Conservation (phyloP, 1,284 basidiomycete species). For the Pseudozyma sp. region DNA sequence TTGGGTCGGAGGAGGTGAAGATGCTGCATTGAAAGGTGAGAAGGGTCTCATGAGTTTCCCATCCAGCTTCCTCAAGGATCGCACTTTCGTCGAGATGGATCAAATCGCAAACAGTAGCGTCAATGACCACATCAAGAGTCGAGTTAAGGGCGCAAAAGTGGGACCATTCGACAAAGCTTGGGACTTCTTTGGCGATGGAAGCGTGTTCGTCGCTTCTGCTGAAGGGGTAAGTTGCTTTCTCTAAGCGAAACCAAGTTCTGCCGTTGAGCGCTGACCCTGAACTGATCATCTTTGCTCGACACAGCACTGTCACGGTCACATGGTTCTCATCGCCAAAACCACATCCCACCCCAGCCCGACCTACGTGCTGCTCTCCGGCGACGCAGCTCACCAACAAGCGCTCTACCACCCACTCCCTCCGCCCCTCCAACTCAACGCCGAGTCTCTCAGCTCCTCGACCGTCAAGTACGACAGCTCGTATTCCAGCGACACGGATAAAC, state of each 20-base stretch:
- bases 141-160: conserved; percentile 7
- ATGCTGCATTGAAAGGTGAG: conserved; percentile 15
- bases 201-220: conserved; percentile 10
- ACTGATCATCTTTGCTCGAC: not conserved
- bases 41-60: conserved; percentile 22
- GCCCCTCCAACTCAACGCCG: conserved; percentile 12
- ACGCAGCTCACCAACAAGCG: conserved; percentile 28
- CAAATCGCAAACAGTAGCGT: not conserved
- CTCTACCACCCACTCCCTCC: conserved; percentile 31
- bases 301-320: conserved; percentile 34
- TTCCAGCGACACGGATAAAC: conserved; percentile 1
- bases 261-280: not conserved
- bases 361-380: conserved; percentile 20
- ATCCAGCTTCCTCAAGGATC: conserved; percentile 13
- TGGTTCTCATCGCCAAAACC: conserved; percentile 17
- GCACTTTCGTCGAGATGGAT: conserved; percentile 16
- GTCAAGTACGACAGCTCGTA: conserved; percentile 3
- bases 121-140: not conserved
- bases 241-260: not conserved
- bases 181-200: conserved; percentile 30
- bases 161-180: conserved; percentile 27
- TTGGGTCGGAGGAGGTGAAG: conserved; percentile 31
- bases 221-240: conserved; percentile 14
- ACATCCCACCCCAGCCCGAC: not conserved
- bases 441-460: conserved; percentile 3